Conservation (phyloP, 441 rosid species). For the Isatis lusitanica region DNA sequence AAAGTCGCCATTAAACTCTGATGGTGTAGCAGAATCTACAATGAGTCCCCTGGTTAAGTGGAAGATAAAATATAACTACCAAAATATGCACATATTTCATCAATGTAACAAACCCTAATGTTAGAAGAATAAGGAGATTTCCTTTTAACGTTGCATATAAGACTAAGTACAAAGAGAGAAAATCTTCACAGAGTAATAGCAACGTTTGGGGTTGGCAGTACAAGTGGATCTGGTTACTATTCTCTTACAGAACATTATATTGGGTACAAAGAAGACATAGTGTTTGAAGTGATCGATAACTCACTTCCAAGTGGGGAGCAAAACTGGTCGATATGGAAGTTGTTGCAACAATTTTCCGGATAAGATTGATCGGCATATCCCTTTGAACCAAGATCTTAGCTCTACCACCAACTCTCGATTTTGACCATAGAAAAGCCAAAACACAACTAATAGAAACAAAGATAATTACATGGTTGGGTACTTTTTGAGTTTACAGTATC, state of each 20-base stretch:
- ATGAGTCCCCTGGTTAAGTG: conserved; percentile 59
- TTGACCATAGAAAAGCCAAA: conserved; percentile 34
- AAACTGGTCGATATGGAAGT: conserved; percentile 47
- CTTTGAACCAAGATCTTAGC: conserved; percentile 21
- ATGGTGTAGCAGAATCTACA: conserved; percentile 32
- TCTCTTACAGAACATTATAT: neutral
- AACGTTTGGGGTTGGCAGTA: neutral
- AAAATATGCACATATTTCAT: conserved; percentile 15
- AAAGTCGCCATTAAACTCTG: conserved; percentile 45
- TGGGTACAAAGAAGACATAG: neutral
- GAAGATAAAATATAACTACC: conserved; percentile 7
- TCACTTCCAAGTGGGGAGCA: conserved; percentile 54
- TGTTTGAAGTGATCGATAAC: conserved; percentile 29
- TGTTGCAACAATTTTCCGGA: conserved; percentile 28
- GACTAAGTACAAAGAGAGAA: neutral
- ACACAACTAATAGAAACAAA: too few species aligned
- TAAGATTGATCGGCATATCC: conserved; percentile 24
- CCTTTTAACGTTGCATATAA: neutral
- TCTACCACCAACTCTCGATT: conserved; percentile 24
- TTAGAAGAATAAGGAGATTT: neutral
- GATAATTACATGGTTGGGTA: too few species aligned
- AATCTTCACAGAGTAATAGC: neutral
- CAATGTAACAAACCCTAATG: conserved; percentile 6
- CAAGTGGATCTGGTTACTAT: neutral
- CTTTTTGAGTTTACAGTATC: too few species aligned